phyloP scores from a whole-genome alignment of 164 flowering plant genomes.

The Kalanchoe fedtschenkoi region DNA sequence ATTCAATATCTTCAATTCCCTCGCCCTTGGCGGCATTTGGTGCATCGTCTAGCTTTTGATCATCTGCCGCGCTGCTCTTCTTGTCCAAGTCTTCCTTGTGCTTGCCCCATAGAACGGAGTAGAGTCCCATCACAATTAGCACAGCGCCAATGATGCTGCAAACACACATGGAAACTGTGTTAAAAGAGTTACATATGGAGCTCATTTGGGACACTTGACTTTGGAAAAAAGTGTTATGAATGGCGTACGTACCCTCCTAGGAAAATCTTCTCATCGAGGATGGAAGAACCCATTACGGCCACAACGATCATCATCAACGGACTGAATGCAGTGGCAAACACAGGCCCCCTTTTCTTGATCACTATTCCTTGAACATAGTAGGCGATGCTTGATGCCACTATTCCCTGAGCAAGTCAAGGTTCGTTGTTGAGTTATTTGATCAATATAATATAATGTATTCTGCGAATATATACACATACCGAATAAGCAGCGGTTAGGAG shows the following conservation, averaged over 20 bases:
- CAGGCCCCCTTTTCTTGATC: conserved; percentile 82
- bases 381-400: conserved; percentile 78
- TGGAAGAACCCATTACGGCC: conserved; percentile 87
- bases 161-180: neutral
- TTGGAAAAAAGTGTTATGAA: too few relatives aligned
- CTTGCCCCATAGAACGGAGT: conserved; percentile 86
- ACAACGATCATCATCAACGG: conserved; percentile 94
- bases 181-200: too few relatives aligned
- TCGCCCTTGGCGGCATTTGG: conserved; percentile 31
- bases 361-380: conserved; percentile 92
- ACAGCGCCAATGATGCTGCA: conserved; percentile 60
- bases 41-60: too few relatives aligned
- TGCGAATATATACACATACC: conserved; percentile 33
- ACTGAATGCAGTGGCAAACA: conserved; percentile 88
- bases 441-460: neutral
- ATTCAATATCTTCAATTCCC: conserved; percentile 2
- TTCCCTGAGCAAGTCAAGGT: conserved; percentile 40
- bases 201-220: too few relatives aligned
- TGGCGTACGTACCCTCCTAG: conserved; percentile 87
- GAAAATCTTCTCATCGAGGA: conserved; percentile 73
- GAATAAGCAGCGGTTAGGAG: conserved; percentile 95
- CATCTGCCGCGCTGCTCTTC: conserved; percentile 12
- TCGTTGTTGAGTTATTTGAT: neutral
- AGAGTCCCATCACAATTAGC: conserved; percentile 63
- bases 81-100: conserved; percentile 59